phyloP scores from a whole-genome alignment of 192 early-diverging fungal genomes.

The Backusella westeae region DNA sequence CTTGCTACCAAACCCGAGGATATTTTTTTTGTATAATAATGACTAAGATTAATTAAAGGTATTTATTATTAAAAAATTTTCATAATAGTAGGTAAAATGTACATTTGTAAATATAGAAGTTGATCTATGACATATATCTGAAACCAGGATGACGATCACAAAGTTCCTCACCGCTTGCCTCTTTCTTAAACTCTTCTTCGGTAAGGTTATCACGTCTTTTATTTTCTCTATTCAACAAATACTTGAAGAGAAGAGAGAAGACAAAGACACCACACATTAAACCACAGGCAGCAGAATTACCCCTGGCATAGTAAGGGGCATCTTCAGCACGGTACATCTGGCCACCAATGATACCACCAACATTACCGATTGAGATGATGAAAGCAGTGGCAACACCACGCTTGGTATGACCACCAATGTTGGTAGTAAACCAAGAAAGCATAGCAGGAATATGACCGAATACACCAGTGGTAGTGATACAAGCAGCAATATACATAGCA shows the following conservation, averaged over 20 bases:
- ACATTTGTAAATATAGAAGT: not conserved
- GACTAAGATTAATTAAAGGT: not conserved
- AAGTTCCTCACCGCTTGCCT: conserved; percentile 40
- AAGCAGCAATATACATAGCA: conserved; percentile 42
- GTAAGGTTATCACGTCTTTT: conserved; percentile 50
- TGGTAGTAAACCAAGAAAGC: conserved; percentile 67
- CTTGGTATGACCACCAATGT: conserved; percentile 70
- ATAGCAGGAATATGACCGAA: conserved; percentile 58
- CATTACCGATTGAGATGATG: conserved; percentile 66
- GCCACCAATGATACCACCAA: conserved; percentile 70
- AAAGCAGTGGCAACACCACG: conserved; percentile 63
- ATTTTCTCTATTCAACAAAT: conserved; percentile 60
- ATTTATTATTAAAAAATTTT: conserved; percentile 3
- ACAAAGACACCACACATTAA: conserved; percentile 52
- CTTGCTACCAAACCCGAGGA: not conserved
- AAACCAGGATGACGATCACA: conserved; percentile 46
- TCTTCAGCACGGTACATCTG: conserved; percentile 70
- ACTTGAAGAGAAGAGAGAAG: conserved; percentile 48
- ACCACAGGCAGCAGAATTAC: conserved; percentile 45
- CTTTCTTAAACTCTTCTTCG: conserved; percentile 42
- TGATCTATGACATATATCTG: conserved; percentile 31
- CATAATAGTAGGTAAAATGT: conserved; percentile 1
- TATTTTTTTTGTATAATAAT: not conserved
- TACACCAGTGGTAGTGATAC: conserved; percentile 41
- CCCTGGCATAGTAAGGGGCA: conserved; percentile 48